Conservation (phyloP, 1,284 basidiomycete genomes). For the Caloboletus inedulis region DNA sequence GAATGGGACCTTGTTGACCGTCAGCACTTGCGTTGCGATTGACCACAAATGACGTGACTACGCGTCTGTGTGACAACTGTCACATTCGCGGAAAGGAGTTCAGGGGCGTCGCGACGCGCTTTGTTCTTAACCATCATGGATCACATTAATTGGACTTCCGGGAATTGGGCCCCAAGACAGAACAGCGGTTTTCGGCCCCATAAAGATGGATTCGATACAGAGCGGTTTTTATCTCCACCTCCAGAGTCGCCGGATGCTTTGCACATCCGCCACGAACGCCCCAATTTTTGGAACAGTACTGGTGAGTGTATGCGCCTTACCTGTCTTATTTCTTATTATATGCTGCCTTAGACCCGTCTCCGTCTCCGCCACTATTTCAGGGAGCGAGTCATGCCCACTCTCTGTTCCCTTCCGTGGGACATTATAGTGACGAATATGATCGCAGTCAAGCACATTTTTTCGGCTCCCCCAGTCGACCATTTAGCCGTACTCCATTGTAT, state of each 20-base stretch:
- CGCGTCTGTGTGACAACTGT: constrained; percentile 27
- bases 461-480: neutral
- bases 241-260: constrained; percentile 3
- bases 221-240: constrained; percentile 8
- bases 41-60: constrained; percentile 22
- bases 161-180: neutral
- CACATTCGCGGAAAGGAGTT: too few species aligned
- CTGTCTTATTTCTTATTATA: neutral
- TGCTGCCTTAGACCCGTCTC: constrained; percentile 35
- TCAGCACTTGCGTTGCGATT: constrained; percentile 7
- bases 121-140: constrained; percentile 19
- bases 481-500: neutral
- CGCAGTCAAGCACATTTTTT: neutral
- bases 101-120: constrained; percentile 3
- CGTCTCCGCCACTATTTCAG: constrained; percentile 36
- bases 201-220: neutral
- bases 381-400: constrained; percentile 3
- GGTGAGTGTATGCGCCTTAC: constrained; percentile 49
- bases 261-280: constrained; percentile 2
- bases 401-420: constrained; percentile 8
- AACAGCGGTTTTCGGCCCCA: neutral
- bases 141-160: constrained; percentile 2
- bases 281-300: constrained; percentile 32
- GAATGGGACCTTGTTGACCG: constrained; percentile 1
- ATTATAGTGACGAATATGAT: constrained; percentile 1